Evolutionary conservation across 208 protist species (phyloP), one percentile per base, ranked within the genome.

Genomic region (Leishmania amazonensis): DNA sequence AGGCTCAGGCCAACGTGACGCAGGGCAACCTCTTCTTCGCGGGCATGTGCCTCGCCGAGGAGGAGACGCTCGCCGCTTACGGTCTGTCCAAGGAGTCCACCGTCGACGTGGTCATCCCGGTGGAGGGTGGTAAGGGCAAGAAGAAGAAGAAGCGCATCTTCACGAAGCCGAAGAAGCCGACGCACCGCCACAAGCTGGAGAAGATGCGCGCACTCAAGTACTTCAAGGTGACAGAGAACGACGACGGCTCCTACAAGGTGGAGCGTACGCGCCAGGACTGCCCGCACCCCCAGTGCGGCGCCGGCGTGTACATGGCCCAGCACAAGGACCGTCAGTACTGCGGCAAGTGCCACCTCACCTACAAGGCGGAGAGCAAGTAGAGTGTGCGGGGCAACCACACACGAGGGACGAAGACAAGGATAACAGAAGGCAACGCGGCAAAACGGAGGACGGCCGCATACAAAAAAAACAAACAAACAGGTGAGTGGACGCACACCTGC

Each of bases 71-170:
- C 68, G 88, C 88, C 67, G 84, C 90, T 57, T 97, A 92, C 88
- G 84, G 88, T 53, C 90, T 98, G 53, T 84, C 94, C 74, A 84
- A 86, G 68, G 96, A 97, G 88, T 94, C 93, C 87, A 99, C 97
- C 72, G 87, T 99, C 67, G 87, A 98, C 76, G 91, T 95, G 42
- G 89, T 98, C 42, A 77, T 99, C 75, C 92, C 96, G 42, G 92
- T 99, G 24, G 89, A 96, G 87, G 95, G 95, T 67, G 95, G 95
- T 84, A 97, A 96, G 92, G 98, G 98, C 84, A 99, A 99, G 91
- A 99, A 99, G 95, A 99, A 99, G 99, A 99, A 99, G 90, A 99
- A 99, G 98, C 99, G 99, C 93, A 99, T 99, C 95, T 98, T 97
- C 90, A 99, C 99, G 89, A 99, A 99, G 87, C 99, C 99, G 79